Evolutionary conservation across 352 stramenopile genomes (phyloP).

Genomic region (Elongisporangium anandrum): DNA sequence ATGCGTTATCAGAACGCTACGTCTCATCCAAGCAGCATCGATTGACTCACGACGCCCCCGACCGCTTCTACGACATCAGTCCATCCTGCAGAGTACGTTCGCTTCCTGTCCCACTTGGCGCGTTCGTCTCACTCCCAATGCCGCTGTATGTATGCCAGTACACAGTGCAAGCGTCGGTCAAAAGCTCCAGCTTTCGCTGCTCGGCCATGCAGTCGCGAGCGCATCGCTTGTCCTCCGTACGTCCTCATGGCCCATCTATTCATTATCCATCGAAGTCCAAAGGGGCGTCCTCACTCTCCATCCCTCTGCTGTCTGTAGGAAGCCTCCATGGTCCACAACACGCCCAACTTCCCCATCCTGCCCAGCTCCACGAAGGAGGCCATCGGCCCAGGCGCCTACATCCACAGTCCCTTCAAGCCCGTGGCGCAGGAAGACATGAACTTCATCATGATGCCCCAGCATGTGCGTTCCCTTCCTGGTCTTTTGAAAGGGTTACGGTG

Average conservation of each 20-base stretch:
- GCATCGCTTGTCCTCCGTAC: conserved; percentile 49
- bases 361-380: conserved; percentile 41
- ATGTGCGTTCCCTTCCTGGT: conserved; percentile 23
- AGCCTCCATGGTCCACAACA: conserved; percentile 72
- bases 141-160: conserved; percentile 19
- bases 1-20: conserved; percentile 43
- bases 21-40: conserved; percentile 62
- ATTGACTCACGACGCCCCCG: conserved; percentile 41
- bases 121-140: background rate
- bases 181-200: conserved; percentile 63
- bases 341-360: conserved; percentile 57
- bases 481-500: background rate
- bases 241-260: conserved; percentile 7
- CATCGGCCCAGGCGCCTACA: conserved; percentile 53
- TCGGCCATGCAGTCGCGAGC: conserved; percentile 55
- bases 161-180: conserved; percentile 54
- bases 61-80: conserved; percentile 76
- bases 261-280: background rate
- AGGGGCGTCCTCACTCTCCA: background rate
- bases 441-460: conserved; percentile 70
- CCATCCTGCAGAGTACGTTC: conserved; percentile 44
- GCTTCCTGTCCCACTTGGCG: background rate
- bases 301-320: conserved; percentile 23
- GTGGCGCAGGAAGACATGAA: conserved; percentile 40
- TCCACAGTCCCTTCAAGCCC: conserved; percentile 10